Base-by-base conservation (phyloP, 495 filamentous ascomycete genomes). In the Hypoxylon rickii region DNA sequence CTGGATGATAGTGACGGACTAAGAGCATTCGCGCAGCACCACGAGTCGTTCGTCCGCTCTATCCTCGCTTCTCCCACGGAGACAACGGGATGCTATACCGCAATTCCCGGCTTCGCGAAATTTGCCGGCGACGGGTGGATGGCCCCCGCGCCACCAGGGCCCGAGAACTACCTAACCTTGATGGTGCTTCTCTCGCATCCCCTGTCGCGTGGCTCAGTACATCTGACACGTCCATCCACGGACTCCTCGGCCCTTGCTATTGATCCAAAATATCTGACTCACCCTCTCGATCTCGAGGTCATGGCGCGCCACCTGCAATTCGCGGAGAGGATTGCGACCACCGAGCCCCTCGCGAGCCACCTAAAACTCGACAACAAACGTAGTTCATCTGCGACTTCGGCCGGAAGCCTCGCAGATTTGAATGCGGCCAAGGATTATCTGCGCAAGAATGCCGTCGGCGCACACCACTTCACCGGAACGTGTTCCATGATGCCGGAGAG, bases 31-130 rank as follows among this genome's bases (percentile, higher is more conserved):
- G 36, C 24, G 3, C 41, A 42, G n/a, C 26, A 24, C 17, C 89
- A 90, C 71, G 86, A 89, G 67, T 87, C 88, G 45, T 86, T 85
- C 37, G 87, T 89, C 69, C 83, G 79, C 49, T 75, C 85, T 45
- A 84, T 85, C 73, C 83, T 77, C 40, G 68, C 68, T 8, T 76
- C 86, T 16, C 73, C 89, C 2, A 86, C 86, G 33, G 88, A 90
- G 60, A 58, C 66, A 8, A 78, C 76, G n/a, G 84, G 31, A 38
- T 21, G 16, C 24, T 54, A 47, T 26, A 44, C 45, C 16, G 11
- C 17, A 21, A 13, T n/a, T 5, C 41, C 47, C n/a, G 46, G 42
- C 7, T 36, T 44, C 19, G 24, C n/a, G 26, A 7, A 18, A 10
- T 15, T 39, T 2, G 44, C 43, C 1, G n/a, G 7, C 12, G 42